phyloP scores from a whole-genome alignment of 805 yeast species.

The Wickerhamomyces rabaulensis region DNA sequence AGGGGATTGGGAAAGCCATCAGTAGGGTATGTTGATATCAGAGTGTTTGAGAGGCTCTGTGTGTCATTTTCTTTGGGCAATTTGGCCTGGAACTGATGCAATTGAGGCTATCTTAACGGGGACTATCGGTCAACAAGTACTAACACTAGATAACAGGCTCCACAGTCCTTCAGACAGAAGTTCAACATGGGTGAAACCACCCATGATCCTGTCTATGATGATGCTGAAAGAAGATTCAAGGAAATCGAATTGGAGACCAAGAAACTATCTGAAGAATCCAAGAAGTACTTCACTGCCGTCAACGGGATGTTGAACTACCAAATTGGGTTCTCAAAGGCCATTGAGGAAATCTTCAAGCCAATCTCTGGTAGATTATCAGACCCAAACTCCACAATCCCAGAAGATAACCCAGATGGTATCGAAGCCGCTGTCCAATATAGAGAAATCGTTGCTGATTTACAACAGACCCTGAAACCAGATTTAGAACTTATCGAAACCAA shows the following conservation, averaged over 20 bases:
- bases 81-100: neutral
- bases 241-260: constrained; percentile 88
- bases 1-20: constrained; percentile 77
- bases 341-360: constrained; percentile 94
- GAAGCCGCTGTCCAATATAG: constrained; percentile 91
- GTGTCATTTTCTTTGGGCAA: neutral
- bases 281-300: constrained; percentile 85
- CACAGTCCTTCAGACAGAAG: constrained; percentile 87
- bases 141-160: constrained; percentile 45
- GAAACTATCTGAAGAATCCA: constrained; percentile 83
- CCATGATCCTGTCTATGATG: constrained; percentile 84
- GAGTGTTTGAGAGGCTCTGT: neutral
- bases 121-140: neutral
- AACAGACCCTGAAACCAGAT: constrained; percentile 85
- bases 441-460: constrained; percentile 80
- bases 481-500: constrained; percentile 86
- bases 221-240: constrained; percentile 94
- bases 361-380: constrained; percentile 89
- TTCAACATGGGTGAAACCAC: constrained; percentile 79
- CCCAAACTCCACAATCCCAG: constrained; percentile 79
- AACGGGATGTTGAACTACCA: constrained; percentile 92
- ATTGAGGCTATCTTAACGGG: neutral
- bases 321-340: constrained; percentile 90
- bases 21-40: constrained; percentile 39
- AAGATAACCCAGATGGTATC: constrained; percentile 95